Conservation (phyloP, 129 eudicot species). For the Calendula officinalis region DNA sequence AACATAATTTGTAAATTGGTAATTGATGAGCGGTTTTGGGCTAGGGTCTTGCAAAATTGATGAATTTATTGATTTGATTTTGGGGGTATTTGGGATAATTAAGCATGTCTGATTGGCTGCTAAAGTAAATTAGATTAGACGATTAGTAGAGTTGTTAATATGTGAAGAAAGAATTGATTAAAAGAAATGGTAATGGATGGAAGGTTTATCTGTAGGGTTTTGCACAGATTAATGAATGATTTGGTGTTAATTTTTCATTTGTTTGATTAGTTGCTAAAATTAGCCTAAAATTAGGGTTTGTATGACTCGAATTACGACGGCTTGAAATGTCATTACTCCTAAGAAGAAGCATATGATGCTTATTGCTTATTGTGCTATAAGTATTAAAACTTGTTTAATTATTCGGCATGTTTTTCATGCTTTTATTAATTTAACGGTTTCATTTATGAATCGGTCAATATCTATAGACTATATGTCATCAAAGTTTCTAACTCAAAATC, state of each 20-base stretch:
- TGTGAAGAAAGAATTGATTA: background rate
- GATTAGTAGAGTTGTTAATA: background rate
- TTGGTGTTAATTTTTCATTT: slow-evolving; percentile 4
- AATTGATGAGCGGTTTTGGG: slow-evolving; percentile 16
- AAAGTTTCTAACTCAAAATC: slow-evolving; percentile 1
- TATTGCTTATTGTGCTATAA: background rate
- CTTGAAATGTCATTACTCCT: background rate
- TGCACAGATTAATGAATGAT: background rate
- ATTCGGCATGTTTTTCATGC: background rate
- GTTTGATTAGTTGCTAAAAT: slow-evolving; percentile 11
- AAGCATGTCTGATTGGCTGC: background rate
- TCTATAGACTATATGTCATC: background rate
- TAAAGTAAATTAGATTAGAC: background rate
- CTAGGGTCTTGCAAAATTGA: slow-evolving; percentile 17
- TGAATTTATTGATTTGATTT: slow-evolving; percentile 14
- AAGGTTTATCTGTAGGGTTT: slow-evolving; percentile 14
- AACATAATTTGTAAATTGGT: slow-evolving; percentile 3
- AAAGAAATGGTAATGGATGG: background rate
- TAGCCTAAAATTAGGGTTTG: too few relatives aligned
- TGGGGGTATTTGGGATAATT: slow-evolving; percentile 8
- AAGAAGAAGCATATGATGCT: slow-evolving; percentile 1
- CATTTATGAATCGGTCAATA: slow-evolving; percentile 2
- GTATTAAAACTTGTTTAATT: background rate
- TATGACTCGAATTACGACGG: too few relatives aligned
- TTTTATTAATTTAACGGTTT: slow-evolving; percentile 2